A percentile compares a stretch with the other conserved stretches of the same genome.
These are phyloP conservation scores for Tylopilus subfusipes DNA, from an alignment of 768 basidiomycete genomes.

Conservation along the genomic window DNA sequence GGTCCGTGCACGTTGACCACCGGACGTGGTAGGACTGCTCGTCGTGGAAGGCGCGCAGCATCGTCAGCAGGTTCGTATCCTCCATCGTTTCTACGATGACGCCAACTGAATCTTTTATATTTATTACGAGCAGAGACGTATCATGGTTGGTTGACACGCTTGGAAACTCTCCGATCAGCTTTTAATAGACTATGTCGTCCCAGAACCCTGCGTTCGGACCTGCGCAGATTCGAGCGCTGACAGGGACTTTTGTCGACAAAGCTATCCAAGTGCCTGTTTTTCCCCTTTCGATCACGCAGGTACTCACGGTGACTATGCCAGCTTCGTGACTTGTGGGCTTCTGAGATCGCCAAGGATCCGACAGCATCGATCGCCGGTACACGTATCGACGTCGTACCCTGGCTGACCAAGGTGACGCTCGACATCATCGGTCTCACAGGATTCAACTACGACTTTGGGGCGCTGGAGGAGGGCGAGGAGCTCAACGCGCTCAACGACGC, in stretches of 20 bases:
- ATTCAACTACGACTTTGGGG: conserved; percentile 37
- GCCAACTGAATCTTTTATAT: neutral
- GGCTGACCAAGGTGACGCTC: conserved; percentile 36
- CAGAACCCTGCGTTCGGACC: conserved; percentile 68
- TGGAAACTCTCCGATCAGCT: too few species aligned
- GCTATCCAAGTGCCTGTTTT: conserved; percentile 20
- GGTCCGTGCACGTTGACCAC: neutral
- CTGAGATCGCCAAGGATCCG: conserved; percentile 31
- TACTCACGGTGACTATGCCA: neutral
- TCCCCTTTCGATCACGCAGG: neutral
- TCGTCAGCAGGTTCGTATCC: conserved; percentile 35
- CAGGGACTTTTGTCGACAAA: conserved; percentile 55
- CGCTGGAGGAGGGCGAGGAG: conserved; percentile 25
- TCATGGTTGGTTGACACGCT: conserved; percentile 25
- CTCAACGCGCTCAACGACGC: conserved; percentile 33
- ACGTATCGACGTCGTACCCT: conserved; percentile 32
- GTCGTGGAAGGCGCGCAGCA: conserved; percentile 40
- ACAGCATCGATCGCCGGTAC: conserved; percentile 11
- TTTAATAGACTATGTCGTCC: too few species aligned
- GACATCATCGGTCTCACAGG: conserved; percentile 44
- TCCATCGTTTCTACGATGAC: neutral
- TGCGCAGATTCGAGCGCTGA: conserved; percentile 54
- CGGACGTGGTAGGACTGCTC: conserved; percentile 45
- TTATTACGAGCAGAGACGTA: conserved; percentile 16
- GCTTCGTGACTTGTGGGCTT: conserved; percentile 50